Evolutionary conservation across 2,329 filamentous ascomycete species (phyloP).

Genomic region (Aspergillus sp.): DNA sequence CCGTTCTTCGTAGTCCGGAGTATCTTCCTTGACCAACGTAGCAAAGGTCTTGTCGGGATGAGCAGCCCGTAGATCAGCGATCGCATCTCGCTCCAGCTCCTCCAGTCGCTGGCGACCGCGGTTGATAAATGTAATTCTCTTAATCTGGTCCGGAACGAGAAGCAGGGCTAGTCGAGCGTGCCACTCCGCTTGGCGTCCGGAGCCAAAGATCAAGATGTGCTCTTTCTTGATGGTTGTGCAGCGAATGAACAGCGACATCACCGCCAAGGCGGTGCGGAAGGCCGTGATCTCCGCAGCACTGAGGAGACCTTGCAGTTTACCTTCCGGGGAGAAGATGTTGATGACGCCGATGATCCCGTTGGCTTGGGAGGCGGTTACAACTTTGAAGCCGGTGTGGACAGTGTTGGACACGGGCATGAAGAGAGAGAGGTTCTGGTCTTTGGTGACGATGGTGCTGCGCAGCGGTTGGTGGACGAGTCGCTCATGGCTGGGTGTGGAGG

Average conservation of each 20-base stretch:
- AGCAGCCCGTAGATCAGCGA: constrained; percentile 35
- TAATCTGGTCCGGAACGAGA: constrained; percentile 43
- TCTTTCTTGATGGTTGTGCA: constrained; percentile 29
- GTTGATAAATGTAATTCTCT: constrained; percentile 77
- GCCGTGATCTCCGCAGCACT: constrained; percentile 75
- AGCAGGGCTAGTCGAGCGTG: constrained; percentile 56
- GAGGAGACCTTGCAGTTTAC: constrained; percentile 66
- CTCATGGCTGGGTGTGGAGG: constrained; percentile 25
- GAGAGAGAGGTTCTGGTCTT: constrained; percentile 57
- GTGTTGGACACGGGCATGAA: constrained; percentile 74
- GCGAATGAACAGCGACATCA: constrained; percentile 64
- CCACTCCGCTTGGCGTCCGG: constrained; percentile 54
- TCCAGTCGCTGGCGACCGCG: constrained; percentile 63
- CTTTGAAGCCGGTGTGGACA: constrained; percentile 68
- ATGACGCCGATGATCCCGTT: constrained; percentile 64
- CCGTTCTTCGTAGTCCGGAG: constrained; percentile 49
- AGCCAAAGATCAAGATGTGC: constrained; percentile 52
- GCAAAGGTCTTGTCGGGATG: constrained; percentile 40
- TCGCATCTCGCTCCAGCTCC: constrained; percentile 36
- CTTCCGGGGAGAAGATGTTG: constrained; percentile 66
- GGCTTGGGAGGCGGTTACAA: constrained; percentile 58
- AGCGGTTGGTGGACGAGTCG: constrained; percentile 47
- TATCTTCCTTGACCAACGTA: constrained; percentile 62
- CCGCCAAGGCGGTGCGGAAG: constrained; percentile 75
- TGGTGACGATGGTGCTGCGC: constrained; percentile 44